Base-by-base conservation (phyloP, 257 asterid species). In the Fraxinus excelsior region DNA sequence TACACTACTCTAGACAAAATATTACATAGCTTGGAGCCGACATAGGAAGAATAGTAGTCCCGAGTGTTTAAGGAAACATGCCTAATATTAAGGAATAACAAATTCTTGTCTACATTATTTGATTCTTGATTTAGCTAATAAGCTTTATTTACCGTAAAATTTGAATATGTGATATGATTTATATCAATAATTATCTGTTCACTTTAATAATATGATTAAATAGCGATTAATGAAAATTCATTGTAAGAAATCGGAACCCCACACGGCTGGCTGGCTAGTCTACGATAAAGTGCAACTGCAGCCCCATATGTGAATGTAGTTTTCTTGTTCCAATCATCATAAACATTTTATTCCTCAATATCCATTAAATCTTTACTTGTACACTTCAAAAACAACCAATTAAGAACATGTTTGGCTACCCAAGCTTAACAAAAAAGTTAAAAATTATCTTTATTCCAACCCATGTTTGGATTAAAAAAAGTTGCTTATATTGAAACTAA, bases 241-340 rank as follows among this genome's bases (percentile, higher is more conserved):
- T 31, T 53, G 10, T 12, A 80, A 82, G 82, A 68, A 85, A 80
- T 34, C 58, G 68, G 25, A 78, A 11, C 58, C 85, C 86, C 86
- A 74, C 87, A 83, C 87, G n/a, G n/a, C n/a, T n/a, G 89, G 53
- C 74, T 70, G 18, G 34, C 31, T 62, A 23, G 19, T n/a, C 28
- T 9, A 60, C 23, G 10, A 56, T 56, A 40, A 37, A 7, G 2
- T 40, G 46, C 14, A 42, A 11, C 4, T 42, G 23, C n/a, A n/a
- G n/a, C n/a, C n/a, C n/a, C n/a, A n/a, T n/a, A n/a, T n/a, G n/a
- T n/a, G n/a, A n/a, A n/a, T n/a, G n/a, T n/a, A n/a, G n/a, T n/a
- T n/a, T n/a, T n/a, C n/a, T n/a, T n/a, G n/a, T n/a, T n/a, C n/a
- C n/a, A n/a, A n/a, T n/a, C n/a, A n/a, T n/a, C n/a, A n/a, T n/a